Percentiles rank a stretch among this genome's conserved stretches.
These are phyloP conservation scores for Citrus australasica DNA, from an alignment of 345 rosid genomes.

Conservation along the genomic window DNA sequence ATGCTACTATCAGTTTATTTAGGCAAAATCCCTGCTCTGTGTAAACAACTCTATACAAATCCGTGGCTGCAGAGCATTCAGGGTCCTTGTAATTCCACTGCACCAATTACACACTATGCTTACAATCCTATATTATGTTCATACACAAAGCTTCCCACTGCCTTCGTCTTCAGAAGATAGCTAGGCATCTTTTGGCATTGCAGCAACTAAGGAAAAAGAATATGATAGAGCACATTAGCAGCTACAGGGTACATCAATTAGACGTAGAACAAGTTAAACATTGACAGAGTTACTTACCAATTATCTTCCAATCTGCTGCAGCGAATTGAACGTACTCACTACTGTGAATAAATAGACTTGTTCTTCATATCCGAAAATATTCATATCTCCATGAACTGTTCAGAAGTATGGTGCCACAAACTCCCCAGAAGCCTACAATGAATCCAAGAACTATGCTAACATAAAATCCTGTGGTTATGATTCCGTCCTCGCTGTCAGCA, in stretches of 20 bases:
- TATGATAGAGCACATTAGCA: background rate
- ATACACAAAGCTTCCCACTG: background rate
- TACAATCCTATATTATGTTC: background rate
- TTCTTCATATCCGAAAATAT: background rate
- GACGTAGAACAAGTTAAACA: background rate
- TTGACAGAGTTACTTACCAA: background rate
- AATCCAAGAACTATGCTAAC: slow-evolving; percentile 1
- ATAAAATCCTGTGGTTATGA: background rate
- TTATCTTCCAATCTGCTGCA: background rate
- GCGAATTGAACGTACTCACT: background rate
- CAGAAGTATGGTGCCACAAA: background rate
- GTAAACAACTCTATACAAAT: background rate
- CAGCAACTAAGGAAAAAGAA: background rate
- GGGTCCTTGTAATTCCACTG: background rate
- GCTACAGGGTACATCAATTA: background rate
- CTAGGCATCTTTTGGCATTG: background rate
- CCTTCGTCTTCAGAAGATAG: background rate
- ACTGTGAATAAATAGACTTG: background rate
- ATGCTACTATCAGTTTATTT: background rate
- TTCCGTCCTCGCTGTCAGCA: background rate
- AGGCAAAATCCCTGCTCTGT: background rate
- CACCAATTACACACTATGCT: background rate
- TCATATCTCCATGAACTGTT: background rate
- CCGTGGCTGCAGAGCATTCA: background rate
- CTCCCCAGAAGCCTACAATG: background rate